Percentiles rank a stretch among this genome's conserved stretches.
Conservation (phyloP, 2,329 filamentous ascomycete species). For the Lasiodiplodia theobromae region DNA sequence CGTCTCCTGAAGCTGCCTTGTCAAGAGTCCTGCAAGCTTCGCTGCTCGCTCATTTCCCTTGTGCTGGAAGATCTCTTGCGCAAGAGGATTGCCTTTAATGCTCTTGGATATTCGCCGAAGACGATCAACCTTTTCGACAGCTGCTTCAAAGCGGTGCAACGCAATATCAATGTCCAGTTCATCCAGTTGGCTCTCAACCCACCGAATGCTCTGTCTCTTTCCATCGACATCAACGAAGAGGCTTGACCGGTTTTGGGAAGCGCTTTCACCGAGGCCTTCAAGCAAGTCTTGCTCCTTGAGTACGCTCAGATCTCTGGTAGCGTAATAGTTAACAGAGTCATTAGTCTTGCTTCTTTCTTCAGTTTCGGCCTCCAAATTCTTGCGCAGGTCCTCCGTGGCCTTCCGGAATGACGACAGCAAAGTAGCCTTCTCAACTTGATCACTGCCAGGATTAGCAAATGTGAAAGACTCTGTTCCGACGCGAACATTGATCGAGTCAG, state of each 20-base stretch:
- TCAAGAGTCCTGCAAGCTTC: slow-evolving; percentile 77
- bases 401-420: slow-evolving; percentile 91
- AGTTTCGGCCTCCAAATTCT: slow-evolving; percentile 82
- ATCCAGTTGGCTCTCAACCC: slow-evolving; percentile 95
- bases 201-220: slow-evolving; percentile 93
- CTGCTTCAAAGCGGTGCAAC: slow-evolving; percentile 84
- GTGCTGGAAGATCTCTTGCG: slow-evolving; percentile 89
- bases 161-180: slow-evolving; percentile 96
- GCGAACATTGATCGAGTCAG: slow-evolving; percentile 80
- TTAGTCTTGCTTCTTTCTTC: slow-evolving; percentile 84
- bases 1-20: slow-evolving; percentile 77
- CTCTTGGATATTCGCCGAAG: slow-evolving; percentile 79
- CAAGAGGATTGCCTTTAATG: slow-evolving; percentile 83
- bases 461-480: slow-evolving; percentile 92
- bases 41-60: slow-evolving; percentile 87
- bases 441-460: slow-evolving; percentile 85
- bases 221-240: slow-evolving; percentile 96
- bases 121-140: slow-evolving; percentile 84
- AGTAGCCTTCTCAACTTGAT: slow-evolving; percentile 78
- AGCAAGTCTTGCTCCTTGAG: slow-evolving; percentile 81
- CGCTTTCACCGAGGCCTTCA: slow-evolving; percentile 71
- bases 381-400: slow-evolving; percentile 88
- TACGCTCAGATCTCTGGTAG: slow-evolving; percentile 76
- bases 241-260: slow-evolving; percentile 72
- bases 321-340: slow-evolving; percentile 86